Base-by-base conservation (phyloP, 75 land plant species). In the Sequoiadendron giganteum region DNA sequence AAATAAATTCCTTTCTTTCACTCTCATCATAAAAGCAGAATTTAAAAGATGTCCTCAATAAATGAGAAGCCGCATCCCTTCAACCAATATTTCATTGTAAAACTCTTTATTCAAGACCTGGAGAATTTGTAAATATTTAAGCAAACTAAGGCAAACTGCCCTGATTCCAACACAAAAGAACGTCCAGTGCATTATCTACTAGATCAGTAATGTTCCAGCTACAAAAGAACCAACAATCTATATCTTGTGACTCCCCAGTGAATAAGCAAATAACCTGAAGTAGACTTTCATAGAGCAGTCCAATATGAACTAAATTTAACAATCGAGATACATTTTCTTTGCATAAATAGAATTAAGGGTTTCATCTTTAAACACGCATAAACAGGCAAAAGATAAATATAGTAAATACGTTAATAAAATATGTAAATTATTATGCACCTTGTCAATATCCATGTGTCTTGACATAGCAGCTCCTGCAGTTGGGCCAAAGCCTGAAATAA, bases 401-500 rank as follows among this genome's bases (percentile, higher is more conserved):
- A 75, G 77, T 11, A 75, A 75, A 11, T 75, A 2, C 16, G 11
- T 3, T 75, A 14, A 34, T 75, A 32, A 75, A 75, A 75, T 15
- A 32, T 34, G 4, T 34, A 32, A 5, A 75, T 75, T 34, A 75
- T 32, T 30, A 75, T 34, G 38, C 21, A 92, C 94, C 91, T 93
- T 93, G 87, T 93, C 94, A 40, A 93, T 36, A 48, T 93, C 94
- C 94, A 93, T 93, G 89, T 93, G 94, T 45, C 81, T 83, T 39
- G 94, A 86, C 15, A 93, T 68, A 13, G 94, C 94, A 21, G 93
- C 93, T 21, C 94, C 94, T 15, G 94, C 93, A n/a, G 93, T 92
- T 28, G 88, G 90, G n/a, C 94, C 94, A 86, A 40, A 93, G 5
- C 94, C 94, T 42, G 94, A 90, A 21, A 93, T 56, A 30, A 93